These are phyloP conservation scores for Wickerhamiella musiphila DNA, from an alignment of 805 yeast species.

Conservation along the genomic window DNA sequence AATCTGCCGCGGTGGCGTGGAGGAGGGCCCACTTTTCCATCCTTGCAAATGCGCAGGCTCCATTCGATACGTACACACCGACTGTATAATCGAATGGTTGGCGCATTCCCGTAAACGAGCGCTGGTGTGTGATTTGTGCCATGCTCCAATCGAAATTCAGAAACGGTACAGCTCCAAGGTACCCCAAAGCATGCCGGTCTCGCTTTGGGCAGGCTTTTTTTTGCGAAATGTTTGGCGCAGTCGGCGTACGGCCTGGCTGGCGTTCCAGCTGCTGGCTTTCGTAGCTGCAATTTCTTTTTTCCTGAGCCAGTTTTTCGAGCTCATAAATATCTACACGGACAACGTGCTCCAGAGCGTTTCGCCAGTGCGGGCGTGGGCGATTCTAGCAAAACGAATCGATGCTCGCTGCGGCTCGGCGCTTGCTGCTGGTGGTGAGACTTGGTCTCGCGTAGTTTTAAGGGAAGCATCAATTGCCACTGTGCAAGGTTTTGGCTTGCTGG, in stretches of 20 bases:
- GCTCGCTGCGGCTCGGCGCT: neutral
- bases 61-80: slow-evolving; percentile 84
- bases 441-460: too few relatives aligned
- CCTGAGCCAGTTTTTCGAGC: slow-evolving; percentile 4
- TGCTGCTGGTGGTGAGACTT: too few relatives aligned
- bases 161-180: slow-evolving; percentile 48
- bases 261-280: slow-evolving; percentile 11
- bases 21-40: slow-evolving; percentile 57
- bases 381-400: neutral
- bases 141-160: slow-evolving; percentile 49
- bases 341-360: slow-evolving; percentile 1
- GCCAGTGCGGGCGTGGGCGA: slow-evolving; percentile 3
- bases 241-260: slow-evolving; percentile 7
- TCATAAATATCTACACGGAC: slow-evolving; percentile 1
- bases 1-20: slow-evolving; percentile 86
- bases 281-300: slow-evolving; percentile 7
- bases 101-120: slow-evolving; percentile 44
- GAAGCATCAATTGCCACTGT: too few relatives aligned
- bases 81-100: slow-evolving; percentile 80
- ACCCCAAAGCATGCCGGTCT: slow-evolving; percentile 46
- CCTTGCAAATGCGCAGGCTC: slow-evolving; percentile 94
- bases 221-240: too few relatives aligned
- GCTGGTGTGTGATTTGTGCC: slow-evolving; percentile 75
- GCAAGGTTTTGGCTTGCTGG: slow-evolving; percentile 7
- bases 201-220: too few relatives aligned